A percentile compares a stretch with the other conserved stretches of the same genome.
Evolutionary conservation across 331 rosid genomes (phyloP).

Genomic region (Rosa hybrid): DNA sequence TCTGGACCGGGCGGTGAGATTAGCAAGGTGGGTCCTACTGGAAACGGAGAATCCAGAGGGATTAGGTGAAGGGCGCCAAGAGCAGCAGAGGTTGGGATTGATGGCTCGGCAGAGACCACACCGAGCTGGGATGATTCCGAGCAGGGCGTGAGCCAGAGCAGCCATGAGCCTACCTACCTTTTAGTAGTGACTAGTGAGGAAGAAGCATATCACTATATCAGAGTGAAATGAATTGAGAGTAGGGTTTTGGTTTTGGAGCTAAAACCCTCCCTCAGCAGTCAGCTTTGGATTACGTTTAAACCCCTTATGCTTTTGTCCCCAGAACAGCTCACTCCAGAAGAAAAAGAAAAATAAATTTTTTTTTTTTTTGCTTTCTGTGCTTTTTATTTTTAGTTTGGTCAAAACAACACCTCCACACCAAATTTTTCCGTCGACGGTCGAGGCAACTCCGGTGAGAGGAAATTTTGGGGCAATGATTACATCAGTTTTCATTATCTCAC

Average conservation of each 20-base stretch:
- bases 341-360: no score
- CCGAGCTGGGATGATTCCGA: conserved; percentile 16
- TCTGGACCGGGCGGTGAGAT: conserved; percentile 41
- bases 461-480: no score
- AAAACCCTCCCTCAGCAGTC: background rate
- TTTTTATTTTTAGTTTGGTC: no score
- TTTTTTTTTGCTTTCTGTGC: background rate
- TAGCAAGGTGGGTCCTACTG: background rate
- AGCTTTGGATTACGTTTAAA: background rate
- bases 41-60: conserved; percentile 33
- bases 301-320: background rate
- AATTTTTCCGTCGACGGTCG: no score
- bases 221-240: background rate
- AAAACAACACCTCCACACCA: no score
- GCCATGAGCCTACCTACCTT: background rate
- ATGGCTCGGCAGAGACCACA: conserved; percentile 14
- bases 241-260: conserved; percentile 13
- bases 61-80: conserved; percentile 22
- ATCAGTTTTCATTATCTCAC: no score
- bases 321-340: no score
- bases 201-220: background rate
- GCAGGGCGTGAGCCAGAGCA: conserved; percentile 18
- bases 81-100: conserved; percentile 3
- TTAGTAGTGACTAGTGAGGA: no score
- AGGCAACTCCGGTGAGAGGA: no score